phyloP scores from a whole-genome alignment of 2,329 filamentous ascomycete genomes.

The Intubia oerlemansii region DNA sequence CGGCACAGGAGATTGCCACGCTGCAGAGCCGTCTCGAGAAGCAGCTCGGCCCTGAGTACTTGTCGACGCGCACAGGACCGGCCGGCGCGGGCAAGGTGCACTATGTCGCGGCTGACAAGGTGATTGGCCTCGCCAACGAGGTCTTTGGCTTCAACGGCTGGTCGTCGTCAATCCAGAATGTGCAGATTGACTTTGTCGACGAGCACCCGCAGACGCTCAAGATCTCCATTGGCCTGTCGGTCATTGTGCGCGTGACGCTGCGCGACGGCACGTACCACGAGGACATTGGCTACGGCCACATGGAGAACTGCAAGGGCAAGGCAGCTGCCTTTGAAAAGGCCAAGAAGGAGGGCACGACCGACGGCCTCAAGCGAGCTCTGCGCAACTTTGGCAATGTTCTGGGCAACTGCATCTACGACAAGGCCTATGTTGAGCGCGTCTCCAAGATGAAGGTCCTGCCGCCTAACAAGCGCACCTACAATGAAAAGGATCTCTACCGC shows the following conservation, averaged over 20 bases:
- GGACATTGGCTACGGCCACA: slow-evolving; percentile 91
- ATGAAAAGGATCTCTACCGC: slow-evolving; percentile 59
- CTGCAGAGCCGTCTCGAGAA: slow-evolving; percentile 74
- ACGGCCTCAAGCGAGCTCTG: slow-evolving; percentile 74
- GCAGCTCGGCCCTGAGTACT: slow-evolving; percentile 87
- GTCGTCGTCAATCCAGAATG: slow-evolving; percentile 88
- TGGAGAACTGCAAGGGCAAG: slow-evolving; percentile 90
- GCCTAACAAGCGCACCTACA: slow-evolving; percentile 36
- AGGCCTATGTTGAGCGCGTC: slow-evolving; percentile 79
- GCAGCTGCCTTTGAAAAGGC: slow-evolving; percentile 94
- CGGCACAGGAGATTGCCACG: slow-evolving; percentile 74
- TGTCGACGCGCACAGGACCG: slow-evolving; percentile 67
- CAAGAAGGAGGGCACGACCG: slow-evolving; percentile 94
- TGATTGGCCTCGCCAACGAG: slow-evolving; percentile 84
- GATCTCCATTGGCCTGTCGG: slow-evolving; percentile 69
- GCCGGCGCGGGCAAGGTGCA: slow-evolving; percentile 62
- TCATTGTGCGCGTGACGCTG: slow-evolving; percentile 76
- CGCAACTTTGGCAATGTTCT: slow-evolving; percentile 89
- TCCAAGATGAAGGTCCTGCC: slow-evolving; percentile 68
- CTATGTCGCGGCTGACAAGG: slow-evolving; percentile 91
- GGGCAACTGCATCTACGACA: slow-evolving; percentile 98
- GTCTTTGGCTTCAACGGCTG: slow-evolving; percentile 96
- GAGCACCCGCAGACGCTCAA: slow-evolving; percentile 59
- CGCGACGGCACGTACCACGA: slow-evolving; percentile 93
- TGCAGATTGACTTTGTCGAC: slow-evolving; percentile 89